Percentiles rank a stretch among this genome's conserved stretches.
These are phyloP conservation scores for Larix sibirica DNA, from an alignment of 83 land plant genomes.

Conservation along the genomic window DNA sequence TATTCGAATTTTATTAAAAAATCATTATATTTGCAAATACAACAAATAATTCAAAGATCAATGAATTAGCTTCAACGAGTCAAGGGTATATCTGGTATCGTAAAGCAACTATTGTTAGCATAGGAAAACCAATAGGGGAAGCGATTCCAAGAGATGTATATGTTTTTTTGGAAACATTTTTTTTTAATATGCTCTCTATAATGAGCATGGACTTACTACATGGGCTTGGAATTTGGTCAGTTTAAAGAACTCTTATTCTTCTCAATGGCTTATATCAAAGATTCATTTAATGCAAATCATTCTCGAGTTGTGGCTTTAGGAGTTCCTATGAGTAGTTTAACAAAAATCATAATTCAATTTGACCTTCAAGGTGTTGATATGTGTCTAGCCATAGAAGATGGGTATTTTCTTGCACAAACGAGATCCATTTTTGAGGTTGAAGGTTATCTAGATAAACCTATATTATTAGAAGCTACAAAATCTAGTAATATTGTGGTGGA, in stretches of 20 bases:
- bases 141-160: constrained; percentile 12
- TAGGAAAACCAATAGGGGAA: constrained; percentile 23
- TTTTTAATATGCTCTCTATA: constrained; percentile 1
- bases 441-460: neutral
- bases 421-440: constrained; percentile 7
- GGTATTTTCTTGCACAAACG: constrained; percentile 29
- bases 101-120: constrained; percentile 16
- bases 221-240: constrained; percentile 19
- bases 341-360: constrained; percentile 7
- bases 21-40: constrained; percentile 20
- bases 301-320: constrained; percentile 42
- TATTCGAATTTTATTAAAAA: constrained; percentile 16
- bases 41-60: constrained; percentile 8
- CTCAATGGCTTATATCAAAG: constrained; percentile 17
- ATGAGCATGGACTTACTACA: neutral
- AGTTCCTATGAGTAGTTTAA: constrained; percentile 21
- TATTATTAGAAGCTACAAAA: constrained; percentile 3
- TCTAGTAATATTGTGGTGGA: constrained; percentile 19
- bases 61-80: neutral
- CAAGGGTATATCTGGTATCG: constrained; percentile 28
- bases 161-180: constrained; percentile 13
- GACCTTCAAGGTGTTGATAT: constrained; percentile 30
- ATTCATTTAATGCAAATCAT: neutral
- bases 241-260: constrained; percentile 17
- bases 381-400: constrained; percentile 31